A percentile compares a stretch with the other conserved stretches of the same genome.
Conservation (phyloP, 2,329 filamentous ascomycete species). For the Penicillium sp. region DNA sequence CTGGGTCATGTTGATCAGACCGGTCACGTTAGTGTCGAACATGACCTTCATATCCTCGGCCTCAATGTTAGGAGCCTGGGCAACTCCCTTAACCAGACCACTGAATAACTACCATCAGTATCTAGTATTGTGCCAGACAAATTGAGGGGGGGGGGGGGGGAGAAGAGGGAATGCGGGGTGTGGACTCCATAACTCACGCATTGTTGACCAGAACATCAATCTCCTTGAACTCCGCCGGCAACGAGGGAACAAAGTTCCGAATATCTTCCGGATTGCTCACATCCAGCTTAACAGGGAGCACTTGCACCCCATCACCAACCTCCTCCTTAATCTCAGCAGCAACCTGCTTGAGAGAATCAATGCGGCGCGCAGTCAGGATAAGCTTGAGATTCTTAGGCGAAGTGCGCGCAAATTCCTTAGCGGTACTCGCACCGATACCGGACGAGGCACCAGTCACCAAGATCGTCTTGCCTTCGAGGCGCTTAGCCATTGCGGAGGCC, state of each 20-base stretch:
- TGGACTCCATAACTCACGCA: constrained; percentile 74
- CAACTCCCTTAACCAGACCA: constrained; percentile 86
- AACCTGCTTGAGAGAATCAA: constrained; percentile 77
- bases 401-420: constrained; percentile 91
- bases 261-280: constrained; percentile 81
- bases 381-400: constrained; percentile 78
- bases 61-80: constrained; percentile 79
- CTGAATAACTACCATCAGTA: constrained; percentile 48
- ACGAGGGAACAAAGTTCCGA: constrained; percentile 67
- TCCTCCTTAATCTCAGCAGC: constrained; percentile 76
- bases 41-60: constrained; percentile 83
- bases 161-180: no score
- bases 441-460: constrained; percentile 91
- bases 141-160: neutral
- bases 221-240: constrained; percentile 81
- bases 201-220: constrained; percentile 95
- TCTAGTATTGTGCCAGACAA: neutral
- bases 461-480: constrained; percentile 90
- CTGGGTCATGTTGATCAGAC: constrained; percentile 96
- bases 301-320: constrained; percentile 77
- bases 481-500: constrained; percentile 73
- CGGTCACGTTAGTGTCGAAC: constrained; percentile 92
- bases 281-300: constrained; percentile 82
- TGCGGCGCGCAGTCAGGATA: constrained; percentile 83
- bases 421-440: constrained; percentile 76